Conservation (phyloP, 169 alveolate species). For the Eimeria falciformis region DNA sequence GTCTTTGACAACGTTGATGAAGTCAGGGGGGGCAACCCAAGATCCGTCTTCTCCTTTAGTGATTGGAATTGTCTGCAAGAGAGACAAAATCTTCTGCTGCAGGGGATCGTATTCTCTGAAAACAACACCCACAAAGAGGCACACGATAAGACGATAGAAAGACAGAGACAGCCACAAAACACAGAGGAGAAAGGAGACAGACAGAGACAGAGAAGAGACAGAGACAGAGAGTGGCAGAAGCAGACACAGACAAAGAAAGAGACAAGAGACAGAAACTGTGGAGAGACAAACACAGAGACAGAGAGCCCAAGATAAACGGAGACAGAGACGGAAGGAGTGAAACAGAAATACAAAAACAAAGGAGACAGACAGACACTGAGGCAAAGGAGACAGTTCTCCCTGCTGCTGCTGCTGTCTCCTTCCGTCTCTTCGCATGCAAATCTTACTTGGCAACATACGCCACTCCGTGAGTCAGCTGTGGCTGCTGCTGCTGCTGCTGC, state of each 20-base stretch:
- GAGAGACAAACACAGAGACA: not conserved
- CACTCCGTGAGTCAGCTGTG: conserved; percentile 53
- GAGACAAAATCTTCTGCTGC: conserved; percentile 78
- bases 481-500: conserved; percentile 25
- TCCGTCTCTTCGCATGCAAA: not conserved
- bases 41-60: conserved; percentile 78
- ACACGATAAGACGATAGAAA: no score
- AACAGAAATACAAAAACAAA: no score
- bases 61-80: conserved; percentile 78
- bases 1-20: conserved; percentile 74
- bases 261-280: no score
- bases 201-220: no score
- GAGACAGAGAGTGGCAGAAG: not conserved
- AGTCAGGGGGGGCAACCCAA: conserved; percentile 57
- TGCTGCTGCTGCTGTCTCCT: conserved; percentile 2
- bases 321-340: not conserved
- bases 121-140: no score
- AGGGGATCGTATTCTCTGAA: conserved; percentile 78
- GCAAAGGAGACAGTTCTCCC: not conserved
- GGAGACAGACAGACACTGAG: not conserved
- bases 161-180: no score
- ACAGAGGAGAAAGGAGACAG: no score
- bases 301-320: no score
- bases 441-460: conserved; percentile 67
- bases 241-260: not conserved